These are phyloP conservation scores for Hypoxylon rickii DNA, from an alignment of 495 filamentous ascomycete genomes.

Conservation along the genomic window DNA sequence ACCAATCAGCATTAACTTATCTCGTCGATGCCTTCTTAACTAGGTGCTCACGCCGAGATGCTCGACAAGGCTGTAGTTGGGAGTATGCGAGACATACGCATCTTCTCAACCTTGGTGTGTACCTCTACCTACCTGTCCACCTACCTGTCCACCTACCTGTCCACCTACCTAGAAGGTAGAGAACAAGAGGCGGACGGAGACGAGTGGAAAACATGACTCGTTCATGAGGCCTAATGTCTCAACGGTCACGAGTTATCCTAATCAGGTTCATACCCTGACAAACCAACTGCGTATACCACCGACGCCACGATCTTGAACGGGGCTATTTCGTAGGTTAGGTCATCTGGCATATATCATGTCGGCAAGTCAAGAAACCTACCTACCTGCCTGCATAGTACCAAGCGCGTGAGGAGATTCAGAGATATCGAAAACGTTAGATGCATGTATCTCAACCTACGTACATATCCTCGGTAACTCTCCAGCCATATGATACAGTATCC, in stretches of 20 bases:
- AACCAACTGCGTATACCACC: too few relatives aligned
- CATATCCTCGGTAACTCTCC: neutral
- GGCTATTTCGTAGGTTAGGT: neutral
- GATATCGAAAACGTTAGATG: constrained; percentile 13
- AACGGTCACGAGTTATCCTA: neutral
- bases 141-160: too few relatives aligned
- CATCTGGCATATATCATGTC: neutral
- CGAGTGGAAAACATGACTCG: neutral
- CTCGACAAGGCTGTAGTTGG: constrained; percentile 28
- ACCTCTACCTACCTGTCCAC: too few relatives aligned
- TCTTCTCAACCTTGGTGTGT: constrained; percentile 22
- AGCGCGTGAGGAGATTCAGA: too few relatives aligned
- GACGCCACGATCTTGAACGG: too few relatives aligned
- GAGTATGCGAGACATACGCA: constrained; percentile 25
- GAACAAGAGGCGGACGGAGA: too few relatives aligned
- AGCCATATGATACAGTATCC: neutral
- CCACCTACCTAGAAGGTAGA: too few relatives aligned
- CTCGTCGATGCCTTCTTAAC: constrained; percentile 37
- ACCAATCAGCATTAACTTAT: constrained; percentile 13
- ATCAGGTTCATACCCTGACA: too few relatives aligned
- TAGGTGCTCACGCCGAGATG: constrained; percentile 33
- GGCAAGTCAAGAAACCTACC: too few relatives aligned
- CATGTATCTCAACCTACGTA: constrained; percentile 1
- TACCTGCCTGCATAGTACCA: too few relatives aligned
- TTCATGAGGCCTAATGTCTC: constrained; percentile 2